Conservation (phyloP, 129 eudicot species). For the Flaveria bidentis region DNA sequence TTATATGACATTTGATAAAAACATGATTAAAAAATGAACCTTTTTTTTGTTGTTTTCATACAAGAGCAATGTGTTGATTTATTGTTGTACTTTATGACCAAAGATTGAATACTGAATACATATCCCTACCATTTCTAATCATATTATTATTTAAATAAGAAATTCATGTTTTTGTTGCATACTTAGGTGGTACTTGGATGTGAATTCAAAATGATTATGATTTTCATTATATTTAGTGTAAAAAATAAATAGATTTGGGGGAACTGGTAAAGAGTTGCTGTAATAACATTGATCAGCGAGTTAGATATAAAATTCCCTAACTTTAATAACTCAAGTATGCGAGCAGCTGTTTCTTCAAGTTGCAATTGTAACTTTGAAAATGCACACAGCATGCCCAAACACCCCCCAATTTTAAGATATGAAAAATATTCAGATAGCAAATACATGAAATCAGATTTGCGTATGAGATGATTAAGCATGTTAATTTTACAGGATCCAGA, state of each 20-base stretch:
- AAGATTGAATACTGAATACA: background rate
- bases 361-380: constrained; percentile 3
- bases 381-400: background rate
- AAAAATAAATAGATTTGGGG: background rate
- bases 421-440: background rate
- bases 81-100: background rate
- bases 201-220: background rate
- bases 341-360: background rate
- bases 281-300: constrained; percentile 3
- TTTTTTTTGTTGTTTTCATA: background rate
- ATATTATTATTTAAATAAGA: background rate
- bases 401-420: background rate
- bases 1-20: background rate
- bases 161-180: background rate
- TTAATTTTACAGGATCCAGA: constrained; percentile 80
- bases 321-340: background rate
- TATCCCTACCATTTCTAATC: background rate
- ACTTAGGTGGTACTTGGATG: constrained; percentile 12
- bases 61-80: background rate
- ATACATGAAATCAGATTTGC: background rate
- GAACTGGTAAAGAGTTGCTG: constrained; percentile 10
- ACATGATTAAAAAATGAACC: background rate
- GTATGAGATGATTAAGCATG: background rate
- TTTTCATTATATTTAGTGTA: background rate
- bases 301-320: background rate